phyloP scores from a whole-genome alignment of 805 yeast genomes.

The Barnettozyma populi region DNA sequence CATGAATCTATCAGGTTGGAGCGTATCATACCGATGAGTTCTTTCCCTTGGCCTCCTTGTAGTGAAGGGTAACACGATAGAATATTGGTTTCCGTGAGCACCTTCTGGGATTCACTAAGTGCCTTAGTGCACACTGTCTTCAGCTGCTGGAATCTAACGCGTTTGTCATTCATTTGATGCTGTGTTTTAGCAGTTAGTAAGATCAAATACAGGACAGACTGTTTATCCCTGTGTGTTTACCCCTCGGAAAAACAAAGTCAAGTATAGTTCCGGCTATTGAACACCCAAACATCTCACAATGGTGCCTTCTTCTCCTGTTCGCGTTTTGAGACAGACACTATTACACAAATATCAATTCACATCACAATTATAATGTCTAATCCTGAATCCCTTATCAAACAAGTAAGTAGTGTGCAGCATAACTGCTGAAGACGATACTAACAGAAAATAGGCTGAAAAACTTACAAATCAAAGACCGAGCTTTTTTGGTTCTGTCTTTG shows the following conservation, averaged over 20 bases:
- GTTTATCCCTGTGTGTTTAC: conserved; percentile 6
- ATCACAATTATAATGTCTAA: conserved; percentile 10
- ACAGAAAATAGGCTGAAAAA: conserved; percentile 52
- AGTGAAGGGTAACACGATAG: conserved; percentile 47
- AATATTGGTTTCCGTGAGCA: conserved; percentile 43
- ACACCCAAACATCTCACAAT: neutral
- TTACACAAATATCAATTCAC: neutral
- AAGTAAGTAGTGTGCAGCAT: conserved; percentile 16
- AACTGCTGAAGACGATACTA: neutral
- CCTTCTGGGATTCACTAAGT: conserved; percentile 44
- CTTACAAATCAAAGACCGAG: conserved; percentile 68
- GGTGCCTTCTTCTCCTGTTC: neutral
- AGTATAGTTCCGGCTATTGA: neutral
- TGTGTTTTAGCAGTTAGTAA: neutral
- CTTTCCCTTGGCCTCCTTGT: conserved; percentile 36
- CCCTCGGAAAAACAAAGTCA: neutral
- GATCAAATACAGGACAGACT: neutral
- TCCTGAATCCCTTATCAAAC: conserved; percentile 34
- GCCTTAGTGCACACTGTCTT: conserved; percentile 44
- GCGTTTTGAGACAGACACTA: neutral
- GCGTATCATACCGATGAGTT: conserved; percentile 39
- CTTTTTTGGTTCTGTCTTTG: conserved; percentile 55
- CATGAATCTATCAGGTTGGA: conserved; percentile 44
- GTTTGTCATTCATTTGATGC: conserved; percentile 9
- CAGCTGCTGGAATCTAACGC: conserved; percentile 43